Conservation (phyloP, 192 early-diverging fungal species). For the Coemansia sp. region DNA sequence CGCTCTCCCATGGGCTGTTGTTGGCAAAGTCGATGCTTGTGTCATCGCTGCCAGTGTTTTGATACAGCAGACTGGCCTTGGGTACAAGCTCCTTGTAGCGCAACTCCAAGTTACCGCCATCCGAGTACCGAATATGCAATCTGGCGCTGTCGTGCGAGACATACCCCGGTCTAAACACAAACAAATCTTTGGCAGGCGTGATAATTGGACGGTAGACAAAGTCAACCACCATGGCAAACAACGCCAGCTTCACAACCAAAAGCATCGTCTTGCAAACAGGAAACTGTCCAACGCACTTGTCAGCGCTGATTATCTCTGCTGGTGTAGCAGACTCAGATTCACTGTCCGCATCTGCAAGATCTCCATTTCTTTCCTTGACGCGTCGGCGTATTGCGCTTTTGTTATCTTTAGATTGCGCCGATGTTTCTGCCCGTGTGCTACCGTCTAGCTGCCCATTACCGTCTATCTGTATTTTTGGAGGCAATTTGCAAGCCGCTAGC, state of each 20-base stretch:
- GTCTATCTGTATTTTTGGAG: background rate
- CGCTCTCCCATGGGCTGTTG: constrained; percentile 39
- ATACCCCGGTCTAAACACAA: constrained; percentile 41
- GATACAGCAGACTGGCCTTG: background rate
- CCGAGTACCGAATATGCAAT: constrained; percentile 42
- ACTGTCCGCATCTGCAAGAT: background rate
- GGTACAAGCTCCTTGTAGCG: constrained; percentile 21
- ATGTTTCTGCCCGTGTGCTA: background rate
- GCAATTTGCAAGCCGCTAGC: background rate
- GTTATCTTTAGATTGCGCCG: background rate
- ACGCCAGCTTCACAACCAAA: constrained; percentile 24
- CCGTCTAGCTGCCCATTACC: background rate
- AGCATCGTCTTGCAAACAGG: constrained; percentile 14
- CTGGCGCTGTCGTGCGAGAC: constrained; percentile 45
- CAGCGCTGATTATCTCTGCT: background rate
- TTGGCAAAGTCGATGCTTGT: background rate
- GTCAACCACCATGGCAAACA: constrained; percentile 50
- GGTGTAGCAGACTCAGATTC: background rate
- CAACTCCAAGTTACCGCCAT: constrained; percentile 36
- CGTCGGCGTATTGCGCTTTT: background rate
- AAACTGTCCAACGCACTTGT: background rate
- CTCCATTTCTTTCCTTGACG: background rate
- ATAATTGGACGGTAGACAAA: constrained; percentile 52
- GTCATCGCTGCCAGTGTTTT: background rate
- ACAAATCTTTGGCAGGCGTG: constrained; percentile 26